These are phyloP conservation scores for Fusarium sp. DNA, from an alignment of 2,329 filamentous ascomycete genomes.

Conservation along the genomic window DNA sequence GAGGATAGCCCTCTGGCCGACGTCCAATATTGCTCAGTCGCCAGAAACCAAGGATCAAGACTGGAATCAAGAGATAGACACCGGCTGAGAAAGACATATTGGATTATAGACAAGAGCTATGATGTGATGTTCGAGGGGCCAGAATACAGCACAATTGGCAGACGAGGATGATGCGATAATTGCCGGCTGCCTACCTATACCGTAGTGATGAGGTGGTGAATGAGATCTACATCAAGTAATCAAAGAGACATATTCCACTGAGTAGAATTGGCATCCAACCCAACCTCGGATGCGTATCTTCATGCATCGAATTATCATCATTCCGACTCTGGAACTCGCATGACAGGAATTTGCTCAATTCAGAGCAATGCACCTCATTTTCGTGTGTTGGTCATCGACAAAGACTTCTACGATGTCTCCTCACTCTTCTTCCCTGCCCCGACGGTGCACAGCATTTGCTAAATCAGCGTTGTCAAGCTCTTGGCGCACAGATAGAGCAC, in stretches of 20 bases:
- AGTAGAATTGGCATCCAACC: background rate
- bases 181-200: accelerated
- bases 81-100: background rate
- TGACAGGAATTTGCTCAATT: background rate
- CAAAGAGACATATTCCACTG: background rate
- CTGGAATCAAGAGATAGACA: background rate
- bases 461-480: background rate
- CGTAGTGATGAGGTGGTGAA: background rate
- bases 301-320: background rate
- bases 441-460: background rate
- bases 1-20: background rate
- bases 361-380: background rate
- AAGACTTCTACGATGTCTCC: background rate
- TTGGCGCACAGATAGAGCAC: background rate
- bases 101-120: background rate
- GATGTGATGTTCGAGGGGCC: accelerated
- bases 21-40: background rate
- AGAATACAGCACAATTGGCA: background rate
- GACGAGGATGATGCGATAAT: background rate
- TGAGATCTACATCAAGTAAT: background rate
- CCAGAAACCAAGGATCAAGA: background rate
- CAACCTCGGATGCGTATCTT: background rate
- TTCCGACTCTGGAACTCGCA: background rate
- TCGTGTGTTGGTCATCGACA: background rate
- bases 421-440: too few relatives aligned